phyloP scores from a whole-genome alignment of 75 land plant species.

The Gnetum montanum region DNA sequence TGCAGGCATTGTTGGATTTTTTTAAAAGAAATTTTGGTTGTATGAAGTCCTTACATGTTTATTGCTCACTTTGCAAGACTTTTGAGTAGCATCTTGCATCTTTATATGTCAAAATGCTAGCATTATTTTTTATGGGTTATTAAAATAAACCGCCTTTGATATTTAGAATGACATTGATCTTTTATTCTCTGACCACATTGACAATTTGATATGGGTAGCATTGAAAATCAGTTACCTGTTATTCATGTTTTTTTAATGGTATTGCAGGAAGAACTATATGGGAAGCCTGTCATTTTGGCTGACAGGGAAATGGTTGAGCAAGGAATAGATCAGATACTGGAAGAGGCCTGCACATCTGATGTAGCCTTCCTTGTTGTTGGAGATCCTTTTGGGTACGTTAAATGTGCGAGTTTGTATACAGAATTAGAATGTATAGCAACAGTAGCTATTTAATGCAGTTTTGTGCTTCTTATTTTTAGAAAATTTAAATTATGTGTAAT shows the following conservation, averaged over 20 bases:
- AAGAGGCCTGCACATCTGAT: slow-evolving; percentile 48
- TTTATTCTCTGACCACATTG: no score
- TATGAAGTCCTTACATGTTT: not conserved
- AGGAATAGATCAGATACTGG: slow-evolving; percentile 54
- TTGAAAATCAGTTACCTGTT: no score
- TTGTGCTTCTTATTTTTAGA: no score
- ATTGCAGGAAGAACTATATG: slow-evolving; percentile 93
- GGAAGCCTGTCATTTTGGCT: slow-evolving; percentile 60
- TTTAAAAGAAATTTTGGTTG: not conserved
- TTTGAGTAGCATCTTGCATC: not conserved
- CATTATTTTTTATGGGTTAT: no score
- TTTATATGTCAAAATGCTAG: not conserved
- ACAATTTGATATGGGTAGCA: no score
- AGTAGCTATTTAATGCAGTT: no score
- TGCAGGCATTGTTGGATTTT: not conserved
- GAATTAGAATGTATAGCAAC: no score
- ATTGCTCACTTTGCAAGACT: not conserved
- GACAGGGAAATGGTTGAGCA: slow-evolving; percentile 98
- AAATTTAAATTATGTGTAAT: no score
- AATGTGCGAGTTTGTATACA: no score
- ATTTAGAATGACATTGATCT: no score
- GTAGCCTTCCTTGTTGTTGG: slow-evolving; percentile 98
- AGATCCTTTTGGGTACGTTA: slow-evolving; percentile 92
- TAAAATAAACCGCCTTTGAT: no score
- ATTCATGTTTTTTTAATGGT: no score